Evolutionary conservation across 768 basidiomycete species (phyloP), one percentile per base, ranked within the genome.

Genomic region (Boletus tomentosulus): DNA sequence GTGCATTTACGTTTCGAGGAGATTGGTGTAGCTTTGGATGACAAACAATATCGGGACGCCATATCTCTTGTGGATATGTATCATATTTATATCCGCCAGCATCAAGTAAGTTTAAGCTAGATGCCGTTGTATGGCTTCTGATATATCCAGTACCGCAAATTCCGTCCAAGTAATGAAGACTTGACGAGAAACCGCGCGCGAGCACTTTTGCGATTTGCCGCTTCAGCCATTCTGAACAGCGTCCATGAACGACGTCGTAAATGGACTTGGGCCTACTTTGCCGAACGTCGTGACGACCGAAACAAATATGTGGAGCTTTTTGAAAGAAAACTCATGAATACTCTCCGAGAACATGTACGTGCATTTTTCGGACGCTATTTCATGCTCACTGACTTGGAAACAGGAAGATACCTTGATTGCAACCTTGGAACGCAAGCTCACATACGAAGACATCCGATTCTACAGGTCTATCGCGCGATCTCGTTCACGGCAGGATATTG

Each of bases 11-110:
- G 87, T 16, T 98, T 98, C 67, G 85, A 97, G 60, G 92, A 98
- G 69, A 94, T 99, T 48, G 94, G 89, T 8, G 84, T 98, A 52
- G 81, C 87, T 22, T 74, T 99, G 46, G 96, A 99, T 67, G 85
- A 92, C 57, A 83, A 94, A 60, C 97, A 99, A 71, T 99, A 98
- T 67, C 83, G 92, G 49, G 93, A 98, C 69, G 83, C 81, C 24
- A 92, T 98, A 54, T 95, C 91, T 22, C 80, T 98, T 43, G 77
- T 94, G 55, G 95, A 98, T 68, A 93, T 98, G 81, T 97, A 96
- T 71, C 96, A 98, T 68, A 87, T 98, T 56, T 97, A 96, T 70
- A 80, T 86, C 44, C 84, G 97, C 50, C 85, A 85, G 62, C 83
- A 83, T 57, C 87, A 89, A 78, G 89, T 89, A 65, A 64, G 70